Evolutionary conservation across 176 grass and related monocot species (phyloP).

Genomic region (Hyparrhenia diplandra): DNA sequence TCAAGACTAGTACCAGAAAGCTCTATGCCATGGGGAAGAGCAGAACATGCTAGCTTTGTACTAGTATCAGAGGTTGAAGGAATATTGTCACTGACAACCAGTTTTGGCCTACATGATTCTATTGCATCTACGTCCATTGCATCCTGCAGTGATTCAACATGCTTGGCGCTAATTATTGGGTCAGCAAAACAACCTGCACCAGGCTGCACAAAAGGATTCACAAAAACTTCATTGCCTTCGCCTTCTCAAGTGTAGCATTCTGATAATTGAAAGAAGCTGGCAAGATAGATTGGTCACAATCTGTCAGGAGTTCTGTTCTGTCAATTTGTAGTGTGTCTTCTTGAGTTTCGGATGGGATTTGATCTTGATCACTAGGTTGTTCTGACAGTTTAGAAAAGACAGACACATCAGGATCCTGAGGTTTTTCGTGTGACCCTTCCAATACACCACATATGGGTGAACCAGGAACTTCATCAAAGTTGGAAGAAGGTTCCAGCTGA

Average conservation of each 20-base stretch:
- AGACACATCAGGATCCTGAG: background rate
- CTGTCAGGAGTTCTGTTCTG: slow-evolving; percentile 5
- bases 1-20: background rate
- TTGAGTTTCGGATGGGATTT: slow-evolving; percentile 19
- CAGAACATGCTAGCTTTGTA: slow-evolving; percentile 12
- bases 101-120: background rate
- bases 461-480: slow-evolving; percentile 3
- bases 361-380: background rate
- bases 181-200: background rate
- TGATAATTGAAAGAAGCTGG: background rate
- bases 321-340: slow-evolving; percentile 9
- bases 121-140: slow-evolving; percentile 35
- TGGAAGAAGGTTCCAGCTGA: slow-evolving; percentile 29
- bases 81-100: background rate
- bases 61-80: slow-evolving; percentile 23
- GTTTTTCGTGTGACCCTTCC: slow-evolving; percentile 19
- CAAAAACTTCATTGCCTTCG: slow-evolving; percentile 4
- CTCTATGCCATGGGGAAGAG: slow-evolving; percentile 5
- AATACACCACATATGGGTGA: slow-evolving; percentile 34
- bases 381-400: slow-evolving; percentile 17
- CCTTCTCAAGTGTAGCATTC: background rate
- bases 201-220: background rate
- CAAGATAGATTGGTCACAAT: background rate
- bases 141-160: slow-evolving; percentile 20
- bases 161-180: background rate